Conservation (phyloP, 1,139 yeast genomes). For the Geotrichum macrosporum region DNA sequence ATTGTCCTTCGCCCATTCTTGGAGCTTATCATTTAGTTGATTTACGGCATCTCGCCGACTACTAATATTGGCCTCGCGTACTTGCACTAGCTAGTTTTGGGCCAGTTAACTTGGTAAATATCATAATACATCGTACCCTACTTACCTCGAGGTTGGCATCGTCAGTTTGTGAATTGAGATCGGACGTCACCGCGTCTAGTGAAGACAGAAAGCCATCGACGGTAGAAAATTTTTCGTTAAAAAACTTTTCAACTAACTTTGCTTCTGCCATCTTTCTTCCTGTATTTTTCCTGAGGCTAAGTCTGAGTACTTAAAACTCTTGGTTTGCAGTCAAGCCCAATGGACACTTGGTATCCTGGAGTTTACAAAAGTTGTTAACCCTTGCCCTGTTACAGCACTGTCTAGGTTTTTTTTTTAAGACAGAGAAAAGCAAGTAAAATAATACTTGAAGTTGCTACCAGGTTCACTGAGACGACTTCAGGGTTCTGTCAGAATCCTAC, state of each 20-base stretch:
- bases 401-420: not conserved
- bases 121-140: too few relatives aligned
- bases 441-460: too few relatives aligned
- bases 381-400: not conserved
- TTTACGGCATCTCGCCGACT: conserved; percentile 4
- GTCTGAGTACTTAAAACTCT: too few relatives aligned
- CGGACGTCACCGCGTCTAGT: conserved; percentile 26
- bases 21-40: not conserved
- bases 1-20: conserved; percentile 6
- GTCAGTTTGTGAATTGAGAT: conserved; percentile 19
- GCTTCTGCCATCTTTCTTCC: not conserved
- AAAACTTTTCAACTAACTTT: conserved; percentile 11
- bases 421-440: too few relatives aligned
- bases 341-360: not conserved
- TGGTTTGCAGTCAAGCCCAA: too few relatives aligned
- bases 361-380: not conserved
- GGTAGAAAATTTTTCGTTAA: conserved; percentile 26
- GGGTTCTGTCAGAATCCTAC: too few relatives aligned
- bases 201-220: conserved; percentile 22
- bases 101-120: not conserved
- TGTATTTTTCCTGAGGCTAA: not conserved
- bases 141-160: conserved; percentile 15
- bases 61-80: not conserved
- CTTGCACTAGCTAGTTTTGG: conserved; percentile 5
- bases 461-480: too few relatives aligned